Evolutionary conservation across 2,329 filamentous ascomycete species (phyloP).

Genomic region (Fusarium praegraminearum): DNA sequence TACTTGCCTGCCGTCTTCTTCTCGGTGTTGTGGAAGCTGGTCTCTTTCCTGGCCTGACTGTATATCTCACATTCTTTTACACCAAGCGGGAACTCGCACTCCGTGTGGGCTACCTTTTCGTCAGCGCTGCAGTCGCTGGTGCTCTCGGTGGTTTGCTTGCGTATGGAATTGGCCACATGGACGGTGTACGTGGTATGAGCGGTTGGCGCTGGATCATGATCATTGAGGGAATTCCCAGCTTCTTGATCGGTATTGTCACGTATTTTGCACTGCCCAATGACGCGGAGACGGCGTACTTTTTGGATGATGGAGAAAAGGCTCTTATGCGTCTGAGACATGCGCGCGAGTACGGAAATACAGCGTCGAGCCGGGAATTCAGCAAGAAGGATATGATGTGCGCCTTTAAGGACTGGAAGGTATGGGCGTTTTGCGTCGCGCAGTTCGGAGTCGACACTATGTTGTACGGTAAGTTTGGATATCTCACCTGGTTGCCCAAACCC

Average conservation of each 20-base stretch:
- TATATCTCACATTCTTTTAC: conserved; percentile 83
- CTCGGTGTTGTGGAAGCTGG: conserved; percentile 77
- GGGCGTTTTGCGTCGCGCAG: conserved; percentile 75
- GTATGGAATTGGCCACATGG: conserved; percentile 79
- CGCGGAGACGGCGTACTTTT: conserved; percentile 68
- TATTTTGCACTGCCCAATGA: conserved; percentile 55
- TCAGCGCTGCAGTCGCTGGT: conserved; percentile 76
- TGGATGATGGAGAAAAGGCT: conserved; percentile 70
- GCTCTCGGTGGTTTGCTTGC: conserved; percentile 79
- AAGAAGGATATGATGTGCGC: conserved; percentile 74
- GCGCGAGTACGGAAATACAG: conserved; percentile 62
- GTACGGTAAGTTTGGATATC: conserved; percentile 61
- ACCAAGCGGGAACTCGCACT: conserved; percentile 78
- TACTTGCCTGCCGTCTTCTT: conserved; percentile 76
- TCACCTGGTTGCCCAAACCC: not conserved
- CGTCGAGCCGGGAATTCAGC: conserved; percentile 59
- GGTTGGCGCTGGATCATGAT: conserved; percentile 82
- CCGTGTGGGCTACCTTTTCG: conserved; percentile 79
- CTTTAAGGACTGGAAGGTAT: conserved; percentile 81
- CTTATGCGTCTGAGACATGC: conserved; percentile 64
- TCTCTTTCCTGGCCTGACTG: conserved; percentile 74
- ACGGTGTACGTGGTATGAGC: conserved; percentile 70
- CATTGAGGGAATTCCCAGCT: conserved; percentile 61
- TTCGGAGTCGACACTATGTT: conserved; percentile 82
- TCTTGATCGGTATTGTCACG: conserved; percentile 52